Conservation (phyloP, 768 basidiomycete species). For the Macrolepiota fuliginosa region DNA sequence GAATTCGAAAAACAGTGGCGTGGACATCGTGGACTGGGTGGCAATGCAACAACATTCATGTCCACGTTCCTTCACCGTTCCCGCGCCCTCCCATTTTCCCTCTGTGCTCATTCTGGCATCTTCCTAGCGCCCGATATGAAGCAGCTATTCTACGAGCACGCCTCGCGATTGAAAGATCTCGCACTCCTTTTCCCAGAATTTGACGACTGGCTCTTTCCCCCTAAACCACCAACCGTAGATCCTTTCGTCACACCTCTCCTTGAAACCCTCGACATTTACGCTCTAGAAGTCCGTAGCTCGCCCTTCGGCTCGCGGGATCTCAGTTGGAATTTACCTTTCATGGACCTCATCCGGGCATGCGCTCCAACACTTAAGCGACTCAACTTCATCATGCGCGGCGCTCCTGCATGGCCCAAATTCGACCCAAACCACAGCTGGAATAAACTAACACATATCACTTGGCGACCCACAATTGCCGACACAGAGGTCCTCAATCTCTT, state of each 20-base stretch:
- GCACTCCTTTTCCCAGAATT: slow-evolving; percentile 5
- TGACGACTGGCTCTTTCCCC: background rate
- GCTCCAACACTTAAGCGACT: slow-evolving; percentile 1
- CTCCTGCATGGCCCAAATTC: background rate
- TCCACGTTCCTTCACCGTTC: background rate
- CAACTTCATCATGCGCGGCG: background rate
- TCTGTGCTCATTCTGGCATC: slow-evolving; percentile 4
- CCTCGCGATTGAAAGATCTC: background rate
- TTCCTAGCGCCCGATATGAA: background rate
- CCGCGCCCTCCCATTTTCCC: slow-evolving; percentile 1
- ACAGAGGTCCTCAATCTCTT: slow-evolving; percentile 6
- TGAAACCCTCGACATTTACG: slow-evolving; percentile 8
- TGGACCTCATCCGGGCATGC: slow-evolving; percentile 6
- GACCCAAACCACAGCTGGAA: slow-evolving; percentile 2
- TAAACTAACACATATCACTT: slow-evolving; percentile 11
- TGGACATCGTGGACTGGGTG: background rate
- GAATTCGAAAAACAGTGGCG: background rate
- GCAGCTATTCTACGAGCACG: background rate
- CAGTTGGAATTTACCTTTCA: background rate
- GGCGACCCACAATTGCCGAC: slow-evolving; percentile 1
- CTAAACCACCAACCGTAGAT: background rate
- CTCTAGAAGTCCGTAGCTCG: background rate
- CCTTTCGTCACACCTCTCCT: slow-evolving; percentile 4
- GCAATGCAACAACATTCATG: background rate
- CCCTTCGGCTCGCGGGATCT: background rate